Percentiles rank a stretch among this genome's conserved stretches.
Conservation (phyloP, 352 stramenopile species). For the Phytopythium mirpurense region DNA sequence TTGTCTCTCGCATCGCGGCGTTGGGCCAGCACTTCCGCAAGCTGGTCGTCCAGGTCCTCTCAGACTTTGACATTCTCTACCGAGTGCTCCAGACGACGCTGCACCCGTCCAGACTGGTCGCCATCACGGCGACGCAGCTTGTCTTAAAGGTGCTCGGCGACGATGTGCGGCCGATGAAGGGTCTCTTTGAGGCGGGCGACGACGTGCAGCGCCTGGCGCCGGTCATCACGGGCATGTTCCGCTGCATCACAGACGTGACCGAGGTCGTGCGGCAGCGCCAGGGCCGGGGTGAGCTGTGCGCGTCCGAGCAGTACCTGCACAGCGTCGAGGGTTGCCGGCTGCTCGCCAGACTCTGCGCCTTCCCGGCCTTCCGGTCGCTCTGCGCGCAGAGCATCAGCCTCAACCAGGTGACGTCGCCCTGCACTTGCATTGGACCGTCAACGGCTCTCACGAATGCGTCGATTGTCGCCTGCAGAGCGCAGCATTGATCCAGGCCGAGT, state of each 20-base stretch:
- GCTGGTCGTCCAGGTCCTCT: constrained; percentile 39
- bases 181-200: constrained; percentile 34
- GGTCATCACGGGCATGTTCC: constrained; percentile 47
- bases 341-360: constrained; percentile 48
- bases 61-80: constrained; percentile 57
- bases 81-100: constrained; percentile 62
- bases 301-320: constrained; percentile 66
- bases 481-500: constrained; percentile 62
- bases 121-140: constrained; percentile 41
- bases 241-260: constrained; percentile 42
- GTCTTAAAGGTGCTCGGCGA: constrained; percentile 60
- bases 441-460: background rate
- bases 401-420: constrained; percentile 46
- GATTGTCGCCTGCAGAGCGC: constrained; percentile 29
- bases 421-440: no score
- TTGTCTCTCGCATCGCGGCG: constrained; percentile 41
- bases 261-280: constrained; percentile 37
- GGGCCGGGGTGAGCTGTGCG: constrained; percentile 32
- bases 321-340: constrained; percentile 55
- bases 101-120: constrained; percentile 62
- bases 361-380: constrained; percentile 34
- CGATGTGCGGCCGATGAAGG: constrained; percentile 40
- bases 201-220: constrained; percentile 38
- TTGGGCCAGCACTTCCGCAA: constrained; percentile 66
- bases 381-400: constrained; percentile 61